Percentiles rank a stretch among this genome's conserved stretches.
Conservation (phyloP, 768 basidiomycete genomes). For the Tylopilus intermedius region DNA sequence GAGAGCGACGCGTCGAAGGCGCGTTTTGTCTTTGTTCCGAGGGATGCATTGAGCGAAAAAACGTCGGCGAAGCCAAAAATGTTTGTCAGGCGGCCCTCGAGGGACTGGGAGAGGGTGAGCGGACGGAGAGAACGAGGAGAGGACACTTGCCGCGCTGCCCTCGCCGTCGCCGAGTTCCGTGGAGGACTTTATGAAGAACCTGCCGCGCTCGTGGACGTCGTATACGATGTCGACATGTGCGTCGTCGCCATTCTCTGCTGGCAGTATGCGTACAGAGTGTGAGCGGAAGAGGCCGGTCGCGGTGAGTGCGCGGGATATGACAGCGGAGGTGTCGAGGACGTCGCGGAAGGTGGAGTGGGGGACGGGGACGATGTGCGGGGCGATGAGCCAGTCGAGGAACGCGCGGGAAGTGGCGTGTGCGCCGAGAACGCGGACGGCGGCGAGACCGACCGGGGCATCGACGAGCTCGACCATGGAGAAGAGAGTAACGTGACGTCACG, state of each 20-base stretch:
- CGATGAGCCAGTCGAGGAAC: conserved; percentile 76
- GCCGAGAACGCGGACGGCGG: conserved; percentile 78
- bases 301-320: conserved; percentile 59
- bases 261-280: conserved; percentile 61
- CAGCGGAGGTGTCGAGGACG: conserved; percentile 65
- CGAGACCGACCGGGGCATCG: conserved; percentile 60
- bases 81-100: conserved; percentile 79
- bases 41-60: conserved; percentile 73
- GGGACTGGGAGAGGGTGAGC: conserved; percentile 43
- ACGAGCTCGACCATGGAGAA: conserved; percentile 31
- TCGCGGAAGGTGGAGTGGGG: conserved; percentile 45
- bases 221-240: conserved; percentile 80
- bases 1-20: conserved; percentile 71
- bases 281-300: conserved; percentile 74
- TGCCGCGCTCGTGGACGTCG: conserved; percentile 67
- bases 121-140: background rate
- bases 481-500: conserved; percentile 14
- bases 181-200: conserved; percentile 72
- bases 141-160: conserved; percentile 74
- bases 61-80: conserved; percentile 89
- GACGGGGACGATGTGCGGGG: conserved; percentile 47
- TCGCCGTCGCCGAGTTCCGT: conserved; percentile 94
- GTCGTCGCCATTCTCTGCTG: conserved; percentile 45
- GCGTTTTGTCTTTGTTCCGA: conserved; percentile 83
- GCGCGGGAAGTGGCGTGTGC: conserved; percentile 66